phyloP scores from a whole-genome alignment of 1,284 basidiomycete species.

The Neolentinus lepideus region DNA sequence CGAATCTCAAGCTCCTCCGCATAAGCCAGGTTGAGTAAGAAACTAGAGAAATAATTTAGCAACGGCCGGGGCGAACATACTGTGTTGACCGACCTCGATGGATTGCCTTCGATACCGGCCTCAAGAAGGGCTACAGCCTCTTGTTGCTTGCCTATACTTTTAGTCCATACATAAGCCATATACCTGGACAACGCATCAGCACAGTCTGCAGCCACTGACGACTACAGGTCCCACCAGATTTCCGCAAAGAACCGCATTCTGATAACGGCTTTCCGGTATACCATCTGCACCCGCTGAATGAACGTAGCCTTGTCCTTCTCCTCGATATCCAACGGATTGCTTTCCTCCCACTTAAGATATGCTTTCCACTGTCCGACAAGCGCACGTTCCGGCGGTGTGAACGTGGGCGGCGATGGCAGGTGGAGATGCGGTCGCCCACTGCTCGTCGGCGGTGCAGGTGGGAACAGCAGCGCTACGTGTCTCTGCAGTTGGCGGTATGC shows the following conservation, averaged over 20 bases:
- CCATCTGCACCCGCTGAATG: constrained; percentile 69
- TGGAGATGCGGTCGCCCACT: constrained; percentile 39
- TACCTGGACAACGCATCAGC: constrained; percentile 47
- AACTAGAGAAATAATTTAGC: constrained; percentile 37
- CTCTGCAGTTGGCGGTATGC: constrained; percentile 81
- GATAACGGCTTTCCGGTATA: constrained; percentile 84
- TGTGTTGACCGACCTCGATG: constrained; percentile 49
- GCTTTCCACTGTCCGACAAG: constrained; percentile 83
- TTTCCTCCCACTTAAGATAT: constrained; percentile 95
- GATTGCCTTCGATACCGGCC: constrained; percentile 85
- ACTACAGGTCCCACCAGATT: constrained; percentile 66
- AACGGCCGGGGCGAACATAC: constrained; percentile 1
- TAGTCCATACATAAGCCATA: constrained; percentile 82
- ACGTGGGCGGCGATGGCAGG: constrained; percentile 72
- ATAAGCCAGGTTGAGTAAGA: constrained; percentile 84
- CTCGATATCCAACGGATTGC: constrained; percentile 89
- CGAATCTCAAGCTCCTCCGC: constrained; percentile 77
- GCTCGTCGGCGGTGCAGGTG: constrained; percentile 36
- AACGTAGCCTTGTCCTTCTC: constrained; percentile 72
- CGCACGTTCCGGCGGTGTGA: constrained; percentile 64
- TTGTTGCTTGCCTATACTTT: constrained; percentile 68
- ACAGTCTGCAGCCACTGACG: neutral
- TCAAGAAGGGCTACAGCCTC: constrained; percentile 81
- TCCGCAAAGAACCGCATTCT: constrained; percentile 94
- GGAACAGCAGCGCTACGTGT: constrained; percentile 60